phyloP scores from a whole-genome alignment of 768 basidiomycete species.

The Podaxis sp. region DNA sequence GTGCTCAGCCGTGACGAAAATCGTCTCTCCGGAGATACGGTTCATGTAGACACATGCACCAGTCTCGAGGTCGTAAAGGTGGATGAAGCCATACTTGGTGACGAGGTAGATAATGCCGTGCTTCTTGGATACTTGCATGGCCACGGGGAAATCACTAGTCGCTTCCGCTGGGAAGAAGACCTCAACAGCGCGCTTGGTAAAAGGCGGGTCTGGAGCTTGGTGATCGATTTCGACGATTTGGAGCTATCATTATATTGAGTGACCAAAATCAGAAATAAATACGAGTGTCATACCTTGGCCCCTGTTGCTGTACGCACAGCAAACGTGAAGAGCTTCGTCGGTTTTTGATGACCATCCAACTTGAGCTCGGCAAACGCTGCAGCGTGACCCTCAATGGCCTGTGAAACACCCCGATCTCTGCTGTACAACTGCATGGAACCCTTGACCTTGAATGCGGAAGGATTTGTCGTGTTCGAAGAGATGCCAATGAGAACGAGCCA shows the following conservation, averaged over 20 bases:
- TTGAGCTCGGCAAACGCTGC: conserved; percentile 93
- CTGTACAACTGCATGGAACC: conserved; percentile 98
- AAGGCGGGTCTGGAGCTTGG: conserved; percentile 84
- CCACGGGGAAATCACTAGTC: conserved; percentile 97
- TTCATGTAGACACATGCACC: conserved; percentile 99
- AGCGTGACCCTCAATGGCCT: conserved; percentile 98
- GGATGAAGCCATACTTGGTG: conserved; percentile 99
- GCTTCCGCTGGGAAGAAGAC: conserved; percentile 99
- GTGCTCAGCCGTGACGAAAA: conserved; percentile 97
- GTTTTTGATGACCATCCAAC: conserved; percentile 79
- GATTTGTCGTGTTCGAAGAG: conserved; percentile 86
- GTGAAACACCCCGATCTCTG: conserved; percentile 86
- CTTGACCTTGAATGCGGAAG: conserved; percentile 97
- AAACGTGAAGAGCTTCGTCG: conserved; percentile 92
- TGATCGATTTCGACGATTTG: conserved; percentile 99
- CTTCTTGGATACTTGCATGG: conserved; percentile 97
- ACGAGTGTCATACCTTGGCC: conserved; percentile 70
- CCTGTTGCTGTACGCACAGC: conserved; percentile 95
- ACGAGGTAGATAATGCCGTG: conserved; percentile 97
- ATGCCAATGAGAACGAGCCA: conserved; percentile 98
- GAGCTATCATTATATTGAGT: conserved; percentile 48
- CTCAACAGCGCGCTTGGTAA: conserved; percentile 96
- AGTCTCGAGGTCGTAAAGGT: conserved; percentile 96
- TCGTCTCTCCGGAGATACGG: conserved; percentile 98
- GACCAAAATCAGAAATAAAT: not conserved